These are phyloP conservation scores for Annulohypoxylon stygium DNA, from an alignment of 495 filamentous ascomycete genomes.

Conservation along the genomic window DNA sequence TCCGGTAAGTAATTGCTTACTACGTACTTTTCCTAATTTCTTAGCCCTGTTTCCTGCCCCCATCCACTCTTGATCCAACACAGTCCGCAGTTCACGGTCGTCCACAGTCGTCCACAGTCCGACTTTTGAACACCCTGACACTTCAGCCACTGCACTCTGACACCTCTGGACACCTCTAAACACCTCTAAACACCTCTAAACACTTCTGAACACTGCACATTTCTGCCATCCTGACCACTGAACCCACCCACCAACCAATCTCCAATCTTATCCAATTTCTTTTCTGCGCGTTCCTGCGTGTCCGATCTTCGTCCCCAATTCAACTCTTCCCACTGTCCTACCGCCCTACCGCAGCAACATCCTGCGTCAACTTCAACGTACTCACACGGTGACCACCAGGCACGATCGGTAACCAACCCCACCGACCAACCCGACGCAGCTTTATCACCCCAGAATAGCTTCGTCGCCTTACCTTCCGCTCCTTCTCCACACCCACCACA, in stretches of 20 bases:
- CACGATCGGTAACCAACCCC: constrained; percentile 28
- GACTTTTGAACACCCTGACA: too few species aligned
- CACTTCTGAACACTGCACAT: too few species aligned
- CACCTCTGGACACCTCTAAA: too few species aligned
- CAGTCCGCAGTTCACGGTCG: too few species aligned
- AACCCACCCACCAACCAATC: constrained; percentile 16
- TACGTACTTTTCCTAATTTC: too few species aligned
- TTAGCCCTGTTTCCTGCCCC: not conserved
- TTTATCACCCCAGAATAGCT: constrained; percentile 14
- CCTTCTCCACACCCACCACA: not conserved
- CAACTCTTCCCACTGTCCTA: constrained; percentile 42
- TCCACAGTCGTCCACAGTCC: too few species aligned
- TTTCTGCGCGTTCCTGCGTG: constrained; percentile 11
- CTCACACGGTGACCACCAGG: constrained; percentile 45
- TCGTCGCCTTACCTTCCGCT: constrained; percentile 1
- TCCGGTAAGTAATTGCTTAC: too few species aligned
- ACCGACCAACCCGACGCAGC: constrained; percentile 25
- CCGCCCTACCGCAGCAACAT: constrained; percentile 21
- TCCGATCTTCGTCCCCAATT: constrained; percentile 37
- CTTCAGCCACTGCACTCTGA: too few species aligned
- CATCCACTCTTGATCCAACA: not conserved
- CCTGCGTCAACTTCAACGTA: constrained; percentile 26
- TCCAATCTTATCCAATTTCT: constrained; percentile 42
- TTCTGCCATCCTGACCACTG: too few species aligned
- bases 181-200: too few species aligned